A percentile compares a stretch with the other conserved stretches of the same genome.
Conservation (phyloP, 441 rosid genomes). For the Gossypium armourianum region DNA sequence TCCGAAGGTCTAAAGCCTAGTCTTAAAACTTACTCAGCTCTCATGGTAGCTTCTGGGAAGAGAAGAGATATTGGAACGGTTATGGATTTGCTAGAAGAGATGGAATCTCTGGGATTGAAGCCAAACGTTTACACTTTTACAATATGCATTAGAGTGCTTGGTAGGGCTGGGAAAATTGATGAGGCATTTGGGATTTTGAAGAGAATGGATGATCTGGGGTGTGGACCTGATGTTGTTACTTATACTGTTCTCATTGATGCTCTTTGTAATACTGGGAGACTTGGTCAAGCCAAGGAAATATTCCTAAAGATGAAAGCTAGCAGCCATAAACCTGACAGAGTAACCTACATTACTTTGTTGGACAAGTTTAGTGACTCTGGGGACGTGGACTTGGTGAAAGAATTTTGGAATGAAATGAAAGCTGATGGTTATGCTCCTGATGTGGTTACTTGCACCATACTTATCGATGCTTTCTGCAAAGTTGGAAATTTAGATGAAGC, state of each 20-base stretch:
- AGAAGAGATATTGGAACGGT: slow-evolving; percentile 59
- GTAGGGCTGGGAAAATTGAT: slow-evolving; percentile 68
- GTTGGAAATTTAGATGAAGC: slow-evolving; percentile 53
- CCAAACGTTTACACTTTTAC: slow-evolving; percentile 83
- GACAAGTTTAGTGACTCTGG: slow-evolving; percentile 65
- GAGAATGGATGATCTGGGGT: slow-evolving; percentile 79
- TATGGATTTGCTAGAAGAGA: slow-evolving; percentile 63
- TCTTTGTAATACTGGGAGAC: slow-evolving; percentile 61
- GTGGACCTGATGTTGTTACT: slow-evolving; percentile 77
- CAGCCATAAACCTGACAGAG: slow-evolving; percentile 64
- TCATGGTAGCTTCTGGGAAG: slow-evolving; percentile 84
- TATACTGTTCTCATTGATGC: slow-evolving; percentile 83
- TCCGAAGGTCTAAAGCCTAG: slow-evolving; percentile 78
- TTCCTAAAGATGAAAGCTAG: slow-evolving; percentile 62
- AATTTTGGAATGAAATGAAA: slow-evolving; percentile 79
- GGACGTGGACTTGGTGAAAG: slow-evolving; percentile 48
- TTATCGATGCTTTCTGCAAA: slow-evolving; percentile 66
- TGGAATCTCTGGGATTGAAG: slow-evolving; percentile 67
- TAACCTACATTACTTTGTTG: slow-evolving; percentile 74
- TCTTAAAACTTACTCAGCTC: slow-evolving; percentile 80
- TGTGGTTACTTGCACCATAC: slow-evolving; percentile 65
- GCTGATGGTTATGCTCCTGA: slow-evolving; percentile 71
- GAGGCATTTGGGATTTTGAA: slow-evolving; percentile 53
- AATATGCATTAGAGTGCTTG: slow-evolving; percentile 74
- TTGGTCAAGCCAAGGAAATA: slow-evolving; percentile 47